Evolutionary conservation across 2,329 filamentous ascomycete species (phyloP).

Genomic region (Aspergillus glaucus): DNA sequence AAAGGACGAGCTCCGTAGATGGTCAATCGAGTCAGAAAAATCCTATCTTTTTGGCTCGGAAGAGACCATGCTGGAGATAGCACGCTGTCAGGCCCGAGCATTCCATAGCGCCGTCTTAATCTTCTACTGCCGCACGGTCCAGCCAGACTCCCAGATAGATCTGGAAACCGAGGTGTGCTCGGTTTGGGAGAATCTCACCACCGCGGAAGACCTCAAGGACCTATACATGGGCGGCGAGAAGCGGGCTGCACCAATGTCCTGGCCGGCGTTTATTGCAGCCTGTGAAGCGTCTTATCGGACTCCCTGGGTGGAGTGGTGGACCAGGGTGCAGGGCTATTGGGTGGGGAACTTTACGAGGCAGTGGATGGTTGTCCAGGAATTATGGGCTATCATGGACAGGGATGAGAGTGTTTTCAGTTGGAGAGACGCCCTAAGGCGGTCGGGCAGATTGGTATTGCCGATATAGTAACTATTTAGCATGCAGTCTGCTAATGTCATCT

Average conservation of each 20-base stretch:
- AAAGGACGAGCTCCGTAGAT: not conserved
- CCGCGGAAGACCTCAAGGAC: slow-evolving; percentile 13
- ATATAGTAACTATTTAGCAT: slow-evolving; percentile 5
- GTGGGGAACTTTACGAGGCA: slow-evolving; percentile 16
- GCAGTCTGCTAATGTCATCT: slow-evolving; percentile 1
- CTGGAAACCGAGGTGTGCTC: slow-evolving; percentile 1
- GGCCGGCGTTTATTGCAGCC: slow-evolving; percentile 17
- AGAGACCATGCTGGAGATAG: slow-evolving; percentile 6
- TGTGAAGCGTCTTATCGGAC: slow-evolving; percentile 12
- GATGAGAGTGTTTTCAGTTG: slow-evolving; percentile 9
- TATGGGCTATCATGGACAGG: slow-evolving; percentile 13
- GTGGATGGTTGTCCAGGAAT: slow-evolving; percentile 14
- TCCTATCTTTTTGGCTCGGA: not conserved
- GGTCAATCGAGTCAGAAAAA: slow-evolving; percentile 4
- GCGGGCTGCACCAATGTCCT: slow-evolving; percentile 15
- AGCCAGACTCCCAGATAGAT: slow-evolving; percentile 4
- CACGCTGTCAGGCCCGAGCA: slow-evolving; percentile 10
- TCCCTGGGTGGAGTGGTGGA: slow-evolving; percentile 16
- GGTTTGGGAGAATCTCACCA: slow-evolving; percentile 10
- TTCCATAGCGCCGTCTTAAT: slow-evolving; percentile 12
- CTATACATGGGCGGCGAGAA: slow-evolving; percentile 6
- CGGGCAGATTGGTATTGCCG: slow-evolving; percentile 11
- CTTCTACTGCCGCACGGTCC: slow-evolving; percentile 12
- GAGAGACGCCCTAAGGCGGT: slow-evolving; percentile 11
- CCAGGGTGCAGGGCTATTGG: slow-evolving; percentile 10